phyloP scores from a whole-genome alignment of 2,329 filamentous ascomycete species.

The Helotiales sp. region DNA sequence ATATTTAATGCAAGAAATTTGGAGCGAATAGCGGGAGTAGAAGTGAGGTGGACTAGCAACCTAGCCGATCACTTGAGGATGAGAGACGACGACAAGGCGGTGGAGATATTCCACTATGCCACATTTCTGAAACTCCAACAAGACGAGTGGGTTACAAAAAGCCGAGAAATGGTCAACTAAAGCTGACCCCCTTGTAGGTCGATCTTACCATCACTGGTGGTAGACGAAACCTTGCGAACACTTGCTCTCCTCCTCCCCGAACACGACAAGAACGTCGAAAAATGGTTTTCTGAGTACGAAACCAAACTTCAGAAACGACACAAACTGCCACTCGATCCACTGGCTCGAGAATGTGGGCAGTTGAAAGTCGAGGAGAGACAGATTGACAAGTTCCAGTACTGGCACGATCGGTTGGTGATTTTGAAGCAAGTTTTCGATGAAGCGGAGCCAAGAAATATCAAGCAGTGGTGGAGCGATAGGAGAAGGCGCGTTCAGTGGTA shows the following conservation, averaged over 20 bases:
- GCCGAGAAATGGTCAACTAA: too few relatives aligned
- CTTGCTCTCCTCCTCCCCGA: slow-evolving; percentile 47
- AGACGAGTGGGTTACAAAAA: slow-evolving; percentile 12
- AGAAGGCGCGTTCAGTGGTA: slow-evolving; percentile 52
- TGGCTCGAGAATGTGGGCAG: slow-evolving; percentile 39
- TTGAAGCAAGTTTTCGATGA: slow-evolving; percentile 52
- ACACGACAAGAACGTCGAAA: slow-evolving; percentile 32
- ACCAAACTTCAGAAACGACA: slow-evolving; percentile 17
- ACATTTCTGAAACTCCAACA: slow-evolving; percentile 45
- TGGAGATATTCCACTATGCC: slow-evolving; percentile 49
- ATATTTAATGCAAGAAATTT: slow-evolving; percentile 39
- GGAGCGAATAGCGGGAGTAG: slow-evolving; percentile 45
- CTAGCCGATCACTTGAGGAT: slow-evolving; percentile 49
- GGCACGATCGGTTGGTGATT: slow-evolving; percentile 51
- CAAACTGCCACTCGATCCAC: slow-evolving; percentile 38
- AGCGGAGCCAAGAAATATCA: slow-evolving; percentile 44
- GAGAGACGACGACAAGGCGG: slow-evolving; percentile 46
- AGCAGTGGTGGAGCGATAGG: slow-evolving; percentile 52
- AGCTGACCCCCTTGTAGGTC: slow-evolving; percentile 21
- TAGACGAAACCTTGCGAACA: slow-evolving; percentile 47
- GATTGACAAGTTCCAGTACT: slow-evolving; percentile 47
- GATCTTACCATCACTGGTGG: slow-evolving; percentile 42
- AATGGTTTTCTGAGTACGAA: slow-evolving; percentile 35
- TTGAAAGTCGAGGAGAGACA: slow-evolving; percentile 44
- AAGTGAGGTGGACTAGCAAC: slow-evolving; percentile 47